Evolutionary conservation across 129 eudicot species (phyloP), one percentile per base, ranked within the genome.

Genomic region (Apium graveolens): DNA sequence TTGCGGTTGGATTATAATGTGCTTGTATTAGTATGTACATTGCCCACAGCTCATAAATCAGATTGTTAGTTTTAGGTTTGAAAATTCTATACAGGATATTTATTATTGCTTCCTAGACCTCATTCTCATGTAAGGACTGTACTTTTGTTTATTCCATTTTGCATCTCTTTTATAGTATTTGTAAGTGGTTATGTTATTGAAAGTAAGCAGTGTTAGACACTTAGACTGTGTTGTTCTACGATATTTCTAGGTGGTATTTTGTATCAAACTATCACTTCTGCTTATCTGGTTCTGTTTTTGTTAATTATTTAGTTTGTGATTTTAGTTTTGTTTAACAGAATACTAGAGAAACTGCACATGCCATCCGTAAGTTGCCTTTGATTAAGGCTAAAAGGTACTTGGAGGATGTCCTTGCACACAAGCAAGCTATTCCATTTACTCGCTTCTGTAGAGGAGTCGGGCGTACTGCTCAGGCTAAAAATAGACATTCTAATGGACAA

Each of bases 371-470:
- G 85, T 37, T 89, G 84, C 80, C 93, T 39, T 73, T 89, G 82
- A 76, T 71, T 16, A 89, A 89, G 86, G 93, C 93, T 38, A 89
- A 86, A 78, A 80, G 89, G 46, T 89, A 89, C 79, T 83, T 89
- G 73, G 93, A 89, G 68, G 93, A 89, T 84, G 93, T 89, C 73
- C 89, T 89, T 78, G 85, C 81, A 41, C 92, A 89, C 84, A 89
- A 89, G 63, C 92, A 89, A 84, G 92, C 90, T 70, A 86, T 89
- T 60, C 88, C 92, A 7, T 89, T 89, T 88, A 87, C 90, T 1
- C 88, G 92, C 20, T 89, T 89, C 78, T 89, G 92, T 74, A 79
- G 90, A 42, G 92, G 92, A 76, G 92, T 89, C 66, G 92, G 92
- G 17, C 79, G 92, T 21, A 89, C 92, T 82, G 90, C 92, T 76